These are phyloP conservation scores for Ganoderma meredithae DNA, from an alignment of 1,284 basidiomycete genomes.

Conservation along the genomic window DNA sequence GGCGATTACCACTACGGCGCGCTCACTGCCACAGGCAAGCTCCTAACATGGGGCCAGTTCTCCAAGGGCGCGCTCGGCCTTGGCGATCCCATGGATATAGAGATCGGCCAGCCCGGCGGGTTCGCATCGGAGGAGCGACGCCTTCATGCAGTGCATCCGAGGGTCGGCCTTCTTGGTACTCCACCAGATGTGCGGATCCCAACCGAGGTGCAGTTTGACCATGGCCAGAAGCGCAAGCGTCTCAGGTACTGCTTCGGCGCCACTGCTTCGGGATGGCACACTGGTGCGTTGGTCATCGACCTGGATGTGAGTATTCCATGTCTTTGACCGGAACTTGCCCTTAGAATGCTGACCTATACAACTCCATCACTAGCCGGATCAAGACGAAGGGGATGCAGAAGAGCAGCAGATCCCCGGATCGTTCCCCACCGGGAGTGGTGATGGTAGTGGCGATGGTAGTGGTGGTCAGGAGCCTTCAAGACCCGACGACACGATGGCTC, in stretches of 20 bases:
- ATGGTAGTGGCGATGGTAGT: background rate
- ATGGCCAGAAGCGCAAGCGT: conserved; percentile 53
- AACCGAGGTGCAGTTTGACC: conserved; percentile 75
- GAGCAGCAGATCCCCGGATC: conserved; percentile 28
- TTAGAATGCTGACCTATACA: background rate
- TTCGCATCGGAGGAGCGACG: conserved; percentile 52
- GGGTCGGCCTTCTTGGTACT: conserved; percentile 34
- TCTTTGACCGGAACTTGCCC: background rate
- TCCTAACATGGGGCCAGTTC: conserved; percentile 87
- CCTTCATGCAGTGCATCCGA: conserved; percentile 41
- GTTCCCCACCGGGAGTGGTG: conserved; percentile 12
- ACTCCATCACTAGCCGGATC: conserved; percentile 20
- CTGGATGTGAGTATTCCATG: conserved; percentile 55
- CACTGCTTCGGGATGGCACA: conserved; percentile 88
- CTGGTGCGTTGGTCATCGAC: conserved; percentile 86
- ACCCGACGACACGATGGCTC: conserved; percentile 13
- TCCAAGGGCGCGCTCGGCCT: conserved; percentile 84
- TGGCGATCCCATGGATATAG: conserved; percentile 67
- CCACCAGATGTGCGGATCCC: conserved; percentile 65
- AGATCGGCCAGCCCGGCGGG: conserved; percentile 66
- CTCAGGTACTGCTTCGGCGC: conserved; percentile 80
- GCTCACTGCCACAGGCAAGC: conserved; percentile 77
- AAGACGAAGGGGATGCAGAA: conserved; percentile 20
- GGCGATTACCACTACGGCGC: conserved; percentile 93
- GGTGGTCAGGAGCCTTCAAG: background rate